Evolutionary conservation across 2,329 filamentous ascomycete species (phyloP), one percentile per base, ranked within the genome.

Genomic region (Metarhizium rileyi): DNA sequence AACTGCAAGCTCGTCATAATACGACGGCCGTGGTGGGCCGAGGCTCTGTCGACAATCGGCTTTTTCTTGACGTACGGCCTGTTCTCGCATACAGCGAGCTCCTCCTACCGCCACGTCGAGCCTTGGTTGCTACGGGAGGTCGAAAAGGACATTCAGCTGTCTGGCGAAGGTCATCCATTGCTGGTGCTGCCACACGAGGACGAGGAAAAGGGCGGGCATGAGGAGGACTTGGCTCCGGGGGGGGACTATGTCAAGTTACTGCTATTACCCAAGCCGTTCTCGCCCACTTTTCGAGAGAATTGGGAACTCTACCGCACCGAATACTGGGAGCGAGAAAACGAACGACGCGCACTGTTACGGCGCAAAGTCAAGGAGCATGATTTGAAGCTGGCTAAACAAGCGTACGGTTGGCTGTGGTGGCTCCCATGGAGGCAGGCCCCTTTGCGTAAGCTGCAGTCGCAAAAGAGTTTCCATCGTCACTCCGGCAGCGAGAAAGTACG

Each of bases 281-380:
- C 88, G 5, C 85, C 93, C 0, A 89, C 88, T 44, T 98, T 98
- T 62, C 80, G 93, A 20, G 90, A 97, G 65, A 95, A 95, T 56
- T 98, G 93, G 93, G 93, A 98, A 62, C 76, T 91, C 16, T 98
- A 94, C 67, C 80, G 93, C 48, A 83, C 85, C 30, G 90, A 96
- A 53, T 98, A 96, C 68, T 98, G 93, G 93, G 91, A 96, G 59
- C 84, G 84, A 53, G 93, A 98, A 66, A 98, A 98, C 62, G 89
- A 95, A 65, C 83, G 91, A 2, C 82, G 93, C 12, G 79, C 84
- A 3, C 70, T 86, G 50, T 72, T 96, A 23, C 78, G 88, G 40
- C 63, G 76, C 41, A 86, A 86, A 61, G 71, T 95, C 46, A 79
- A 82, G 54, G 77, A 81, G 47, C 77, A 80, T 28, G 83, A 90